phyloP scores from a whole-genome alignment of 73 alveolate genomes.

The Paramecium biaurelia region DNA sequence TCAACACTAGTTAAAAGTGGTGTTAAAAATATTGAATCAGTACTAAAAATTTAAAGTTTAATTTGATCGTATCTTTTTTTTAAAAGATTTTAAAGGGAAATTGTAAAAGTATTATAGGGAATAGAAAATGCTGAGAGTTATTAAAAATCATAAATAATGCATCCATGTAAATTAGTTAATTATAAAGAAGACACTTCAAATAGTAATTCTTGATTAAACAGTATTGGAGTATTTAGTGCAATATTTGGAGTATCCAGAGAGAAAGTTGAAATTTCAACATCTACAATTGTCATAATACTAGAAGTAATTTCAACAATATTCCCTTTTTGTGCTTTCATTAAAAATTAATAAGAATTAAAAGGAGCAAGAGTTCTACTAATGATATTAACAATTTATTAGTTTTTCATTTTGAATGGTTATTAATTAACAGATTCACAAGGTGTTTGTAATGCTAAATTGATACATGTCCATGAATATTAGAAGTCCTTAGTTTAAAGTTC shows the following conservation, averaged over 20 bases:
- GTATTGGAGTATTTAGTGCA: background rate
- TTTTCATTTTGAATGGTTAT: background rate
- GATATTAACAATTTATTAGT: background rate
- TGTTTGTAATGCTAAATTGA: background rate
- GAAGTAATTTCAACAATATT: background rate
- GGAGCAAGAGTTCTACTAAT: background rate
- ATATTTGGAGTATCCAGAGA: background rate
- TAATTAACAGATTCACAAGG: background rate
- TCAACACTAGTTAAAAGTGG: background rate
- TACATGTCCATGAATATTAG: background rate
- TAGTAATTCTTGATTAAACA: background rate
- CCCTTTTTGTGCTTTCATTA: background rate
- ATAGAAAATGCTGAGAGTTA: background rate
- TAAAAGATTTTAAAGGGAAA: background rate
- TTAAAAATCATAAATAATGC: background rate
- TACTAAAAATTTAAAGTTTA: background rate
- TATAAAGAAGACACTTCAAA: background rate
- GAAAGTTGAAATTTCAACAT: background rate
- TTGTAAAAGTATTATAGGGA: background rate
- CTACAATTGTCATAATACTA: background rate
- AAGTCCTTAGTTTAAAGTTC: background rate
- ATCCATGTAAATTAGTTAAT: background rate
- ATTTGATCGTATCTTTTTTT: background rate
- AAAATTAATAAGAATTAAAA: background rate
- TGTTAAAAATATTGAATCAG: background rate